Evolutionary conservation across 441 rosid genomes (phyloP), one percentile per base, ranked within the genome.

Genomic region (Erodium chrysanthum): DNA sequence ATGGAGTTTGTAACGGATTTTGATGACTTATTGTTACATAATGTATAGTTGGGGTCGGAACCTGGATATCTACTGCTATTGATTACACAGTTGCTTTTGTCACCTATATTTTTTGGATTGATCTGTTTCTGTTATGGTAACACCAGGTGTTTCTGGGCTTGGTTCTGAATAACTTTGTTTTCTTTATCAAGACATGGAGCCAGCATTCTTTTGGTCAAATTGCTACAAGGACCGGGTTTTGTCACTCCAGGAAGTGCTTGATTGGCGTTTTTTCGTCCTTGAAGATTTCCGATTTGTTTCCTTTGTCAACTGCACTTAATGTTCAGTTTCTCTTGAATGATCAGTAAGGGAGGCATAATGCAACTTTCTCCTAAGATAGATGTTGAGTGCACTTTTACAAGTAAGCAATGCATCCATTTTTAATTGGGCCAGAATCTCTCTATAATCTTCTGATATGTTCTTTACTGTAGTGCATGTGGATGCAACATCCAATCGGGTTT

Each of bases 271-370:
- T 81, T 81, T 86, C 62, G 75, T 78, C 66, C 79, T 68, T 75
- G 84, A 96, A 79, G 92, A 86, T 80, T 85, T 86, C 72, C 89
- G 86, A 68, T 76, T 83, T 84, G 86, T 84, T 73, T 85, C 96
- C 80, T 89, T 89, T 74, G 88, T 89, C 74, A 94, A 91, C 80
- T 88, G 97, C 84, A 94, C 98, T 73, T 91, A 91, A 92, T 80
- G 76, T 60, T 75, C 81, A 6, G 71, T 73, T 79, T 79, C 74
- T 54, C 68, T 70, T 79, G 42, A 58, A 75, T 80, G 79, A 86
- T 72, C 81, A 77, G 81, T 69, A 56, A 70, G 69, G 82, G 82
- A 80, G 86, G 79, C 73, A 80, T 82, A 81, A 85, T 91, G 97
- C 88, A 78, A 79, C 79, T 67, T 75, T 54, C 69, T 72, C 78